A percentile compares a stretch with the other conserved stretches of the same genome.
These are phyloP conservation scores for Kodamaea leandrae DNA, from an alignment of 805 yeast genomes.

Conservation along the genomic window DNA sequence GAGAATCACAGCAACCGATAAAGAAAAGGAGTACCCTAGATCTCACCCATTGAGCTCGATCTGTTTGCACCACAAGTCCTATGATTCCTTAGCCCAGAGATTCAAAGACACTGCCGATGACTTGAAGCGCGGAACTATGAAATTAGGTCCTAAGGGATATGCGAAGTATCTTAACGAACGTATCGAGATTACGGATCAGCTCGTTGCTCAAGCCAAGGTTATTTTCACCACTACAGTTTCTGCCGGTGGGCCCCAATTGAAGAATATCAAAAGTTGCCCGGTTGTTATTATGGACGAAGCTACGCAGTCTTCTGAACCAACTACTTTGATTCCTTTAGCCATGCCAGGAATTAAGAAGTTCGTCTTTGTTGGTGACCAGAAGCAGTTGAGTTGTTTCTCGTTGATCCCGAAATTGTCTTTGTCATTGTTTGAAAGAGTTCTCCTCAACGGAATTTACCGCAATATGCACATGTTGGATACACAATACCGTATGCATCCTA, in stretches of 20 bases:
- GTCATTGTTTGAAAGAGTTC: conserved; percentile 66
- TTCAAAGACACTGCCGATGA: conserved; percentile 43
- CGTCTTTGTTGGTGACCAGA: conserved; percentile 74
- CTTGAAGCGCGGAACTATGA: conserved; percentile 30
- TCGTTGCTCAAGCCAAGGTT: conserved; percentile 63
- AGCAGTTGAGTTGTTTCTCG: conserved; percentile 69
- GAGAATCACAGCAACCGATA: conserved; percentile 57
- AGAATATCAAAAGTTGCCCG: conserved; percentile 53
- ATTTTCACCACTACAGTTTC: conserved; percentile 72
- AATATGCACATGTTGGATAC: conserved; percentile 68
- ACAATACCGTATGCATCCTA: conserved; percentile 68
- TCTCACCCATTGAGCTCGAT: conserved; percentile 58
- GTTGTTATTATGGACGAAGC: conserved; percentile 78
- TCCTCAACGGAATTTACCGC: conserved; percentile 57
- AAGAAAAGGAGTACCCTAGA: conserved; percentile 57
- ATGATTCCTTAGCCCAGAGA: conserved; percentile 46
- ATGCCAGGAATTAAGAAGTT: conserved; percentile 65
- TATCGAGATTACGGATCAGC: conserved; percentile 45
- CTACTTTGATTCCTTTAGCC: conserved; percentile 67
- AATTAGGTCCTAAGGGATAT: conserved; percentile 39
- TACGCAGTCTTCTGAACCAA: conserved; percentile 73
- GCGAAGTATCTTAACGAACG: conserved; percentile 47
- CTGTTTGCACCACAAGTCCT: conserved; percentile 62
- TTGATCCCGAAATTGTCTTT: conserved; percentile 63
- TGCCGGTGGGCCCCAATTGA: conserved; percentile 65